A percentile compares a stretch with the other conserved stretches of the same genome.
Evolutionary conservation across 2,329 filamentous ascomycete species (phyloP).

Genomic region (Hypoxylon sp.): DNA sequence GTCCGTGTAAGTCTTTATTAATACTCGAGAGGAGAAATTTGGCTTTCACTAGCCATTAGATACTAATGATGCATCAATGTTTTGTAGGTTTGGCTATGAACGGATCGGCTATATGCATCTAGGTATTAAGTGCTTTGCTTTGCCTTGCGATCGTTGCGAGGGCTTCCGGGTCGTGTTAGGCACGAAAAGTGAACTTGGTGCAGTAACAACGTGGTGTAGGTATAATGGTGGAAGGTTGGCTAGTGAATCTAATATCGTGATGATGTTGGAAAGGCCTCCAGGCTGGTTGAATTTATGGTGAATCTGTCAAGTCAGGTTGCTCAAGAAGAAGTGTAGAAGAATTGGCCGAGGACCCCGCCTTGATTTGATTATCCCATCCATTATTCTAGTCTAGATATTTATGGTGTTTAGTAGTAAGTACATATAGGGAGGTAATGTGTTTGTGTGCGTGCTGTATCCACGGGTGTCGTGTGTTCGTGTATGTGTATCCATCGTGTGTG

Average conservation of each 20-base stretch:
- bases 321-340: background rate
- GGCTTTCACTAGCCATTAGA: background rate
- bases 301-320: background rate
- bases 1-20: background rate
- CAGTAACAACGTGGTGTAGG: background rate
- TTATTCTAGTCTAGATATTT: background rate
- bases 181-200: background rate
- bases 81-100: background rate
- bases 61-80: constrained; percentile 2
- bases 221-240: background rate
- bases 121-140: background rate
- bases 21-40: background rate
- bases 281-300: constrained; percentile 3
- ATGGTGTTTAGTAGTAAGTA: background rate
- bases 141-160: background rate
- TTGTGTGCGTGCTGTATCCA: constrained; percentile 11
- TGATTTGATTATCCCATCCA: background rate
- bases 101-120: background rate
- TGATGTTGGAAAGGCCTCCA: background rate
- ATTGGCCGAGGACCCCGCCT: background rate
- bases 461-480: too few species aligned
- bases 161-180: background rate
- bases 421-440: background rate
- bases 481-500: too few species aligned
- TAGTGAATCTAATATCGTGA: background rate